Evolutionary conservation across 345 rosid species (phyloP).

Genomic region (Bruguiera parviflora): DNA sequence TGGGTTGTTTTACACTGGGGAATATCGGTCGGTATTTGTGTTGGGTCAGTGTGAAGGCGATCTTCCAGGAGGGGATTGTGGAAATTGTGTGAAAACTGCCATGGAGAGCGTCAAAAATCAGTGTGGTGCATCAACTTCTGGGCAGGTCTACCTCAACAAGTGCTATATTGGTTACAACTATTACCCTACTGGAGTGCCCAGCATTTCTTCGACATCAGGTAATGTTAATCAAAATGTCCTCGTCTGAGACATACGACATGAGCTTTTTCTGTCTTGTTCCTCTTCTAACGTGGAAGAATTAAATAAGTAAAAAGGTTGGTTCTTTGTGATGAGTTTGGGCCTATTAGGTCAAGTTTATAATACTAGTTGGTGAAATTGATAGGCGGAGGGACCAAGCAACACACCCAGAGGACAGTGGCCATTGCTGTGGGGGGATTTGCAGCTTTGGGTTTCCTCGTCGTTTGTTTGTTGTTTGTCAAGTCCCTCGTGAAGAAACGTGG

Average conservation of each 20-base stretch:
- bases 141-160: slow-evolving; percentile 63
- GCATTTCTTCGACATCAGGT: slow-evolving; percentile 33
- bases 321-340: neutral
- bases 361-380: neutral
- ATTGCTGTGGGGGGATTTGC: slow-evolving; percentile 78
- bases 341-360: slow-evolving; percentile 1
- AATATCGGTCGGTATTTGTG: slow-evolving; percentile 43
- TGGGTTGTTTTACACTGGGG: slow-evolving; percentile 47
- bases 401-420: slow-evolving; percentile 71
- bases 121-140: slow-evolving; percentile 69
- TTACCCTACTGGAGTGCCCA: slow-evolving; percentile 72
- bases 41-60: slow-evolving; percentile 90
- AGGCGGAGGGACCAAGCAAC: slow-evolving; percentile 29
- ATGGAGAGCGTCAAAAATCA: slow-evolving; percentile 43
- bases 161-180: slow-evolving; percentile 80
- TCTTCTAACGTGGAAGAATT: too few relatives aligned
- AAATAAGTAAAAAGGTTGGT: too few relatives aligned
- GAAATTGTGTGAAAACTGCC: slow-evolving; percentile 55
- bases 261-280: too few relatives aligned
- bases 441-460: slow-evolving; percentile 60
- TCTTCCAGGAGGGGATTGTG: slow-evolving; percentile 53
- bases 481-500: slow-evolving; percentile 52
- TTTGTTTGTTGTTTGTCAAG: slow-evolving; percentile 54
- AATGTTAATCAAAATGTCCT: neutral
- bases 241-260: too few relatives aligned